A percentile compares a stretch with the other conserved stretches of the same genome.
These are phyloP conservation scores for Pseudomicrostroma phylloplanum DNA, from an alignment of 1,284 basidiomycete species.

Conservation along the genomic window DNA sequence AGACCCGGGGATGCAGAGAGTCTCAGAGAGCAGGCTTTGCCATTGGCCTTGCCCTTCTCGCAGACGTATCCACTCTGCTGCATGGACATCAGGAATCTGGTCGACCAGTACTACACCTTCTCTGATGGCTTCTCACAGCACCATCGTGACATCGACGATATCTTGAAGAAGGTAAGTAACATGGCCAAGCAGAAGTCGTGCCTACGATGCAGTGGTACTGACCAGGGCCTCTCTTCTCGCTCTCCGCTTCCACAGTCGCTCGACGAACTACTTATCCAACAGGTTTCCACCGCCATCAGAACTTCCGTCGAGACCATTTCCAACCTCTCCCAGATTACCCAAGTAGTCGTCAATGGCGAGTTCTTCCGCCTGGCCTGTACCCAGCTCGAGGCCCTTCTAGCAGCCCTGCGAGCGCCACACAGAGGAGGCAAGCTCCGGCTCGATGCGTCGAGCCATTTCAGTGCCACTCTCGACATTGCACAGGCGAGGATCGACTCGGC, in stretches of 20 bases:
- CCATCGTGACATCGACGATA: conserved; percentile 83
- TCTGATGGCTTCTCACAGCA: conserved; percentile 88
- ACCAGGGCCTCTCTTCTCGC: neutral
- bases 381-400: conserved; percentile 80
- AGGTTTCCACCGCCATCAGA: conserved; percentile 72
- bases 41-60: conserved; percentile 83
- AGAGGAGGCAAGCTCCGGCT: conserved; percentile 73
- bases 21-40: conserved; percentile 56
- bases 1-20: conserved; percentile 52
- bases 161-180: conserved; percentile 70
- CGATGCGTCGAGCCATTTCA: conserved; percentile 64
- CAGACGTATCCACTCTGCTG: conserved; percentile 91
- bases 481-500: conserved; percentile 72
- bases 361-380: conserved; percentile 80
- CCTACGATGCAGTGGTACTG: neutral
- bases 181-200: neutral
- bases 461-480: conserved; percentile 64
- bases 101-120: conserved; percentile 94
- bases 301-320: conserved; percentile 63
- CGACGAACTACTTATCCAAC: conserved; percentile 72
- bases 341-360: conserved; percentile 87
- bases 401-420: conserved; percentile 64
- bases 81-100: conserved; percentile 87
- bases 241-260: conserved; percentile 61
- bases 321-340: conserved; percentile 86